Evolutionary conservation across 768 basidiomycete genomes (phyloP).

Genomic region (Sutorius australiensis): DNA sequence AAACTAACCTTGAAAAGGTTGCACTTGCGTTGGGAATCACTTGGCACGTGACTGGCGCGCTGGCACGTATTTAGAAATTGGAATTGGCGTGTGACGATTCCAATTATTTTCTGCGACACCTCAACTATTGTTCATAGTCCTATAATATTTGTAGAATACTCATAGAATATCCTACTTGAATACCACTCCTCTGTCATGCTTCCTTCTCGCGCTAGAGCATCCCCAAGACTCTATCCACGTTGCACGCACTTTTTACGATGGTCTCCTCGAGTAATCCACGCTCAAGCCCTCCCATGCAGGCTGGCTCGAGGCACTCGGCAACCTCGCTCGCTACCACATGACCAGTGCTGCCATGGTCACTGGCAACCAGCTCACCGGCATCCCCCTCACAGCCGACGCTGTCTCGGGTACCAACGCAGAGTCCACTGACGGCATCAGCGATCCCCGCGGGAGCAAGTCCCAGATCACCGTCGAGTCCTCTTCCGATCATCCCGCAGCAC

Average conservation of each 20-base stretch:
- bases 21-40: too few species aligned
- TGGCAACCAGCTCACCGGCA: slow-evolving; percentile 40
- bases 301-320: slow-evolving; percentile 97
- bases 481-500: slow-evolving; percentile 48
- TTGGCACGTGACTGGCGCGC: too few species aligned
- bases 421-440: slow-evolving; percentile 20
- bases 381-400: slow-evolving; percentile 53
- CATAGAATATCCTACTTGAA: too few species aligned
- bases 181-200: slow-evolving; percentile 69
- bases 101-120: too few species aligned
- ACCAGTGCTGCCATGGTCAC: slow-evolving; percentile 85
- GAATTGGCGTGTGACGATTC: too few species aligned
- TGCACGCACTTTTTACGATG: slow-evolving; percentile 91
- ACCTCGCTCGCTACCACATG: slow-evolving; percentile 93
- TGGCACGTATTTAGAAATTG: too few species aligned
- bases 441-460: slow-evolving; percentile 37
- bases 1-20: too few species aligned
- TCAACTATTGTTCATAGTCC: too few species aligned
- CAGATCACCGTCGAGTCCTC: slow-evolving; percentile 26
- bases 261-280: slow-evolving; percentile 76
- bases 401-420: slow-evolving; percentile 43
- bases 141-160: too few species aligned
- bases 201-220: slow-evolving; percentile 72
- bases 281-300: slow-evolving; percentile 67
- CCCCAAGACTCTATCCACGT: slow-evolving; percentile 94